A percentile compares a stretch with the other conserved stretches of the same genome.
These are phyloP conservation scores for Lodderomyces elongisporus DNA, from an alignment of 1,139 yeast species.

Conservation along the genomic window DNA sequence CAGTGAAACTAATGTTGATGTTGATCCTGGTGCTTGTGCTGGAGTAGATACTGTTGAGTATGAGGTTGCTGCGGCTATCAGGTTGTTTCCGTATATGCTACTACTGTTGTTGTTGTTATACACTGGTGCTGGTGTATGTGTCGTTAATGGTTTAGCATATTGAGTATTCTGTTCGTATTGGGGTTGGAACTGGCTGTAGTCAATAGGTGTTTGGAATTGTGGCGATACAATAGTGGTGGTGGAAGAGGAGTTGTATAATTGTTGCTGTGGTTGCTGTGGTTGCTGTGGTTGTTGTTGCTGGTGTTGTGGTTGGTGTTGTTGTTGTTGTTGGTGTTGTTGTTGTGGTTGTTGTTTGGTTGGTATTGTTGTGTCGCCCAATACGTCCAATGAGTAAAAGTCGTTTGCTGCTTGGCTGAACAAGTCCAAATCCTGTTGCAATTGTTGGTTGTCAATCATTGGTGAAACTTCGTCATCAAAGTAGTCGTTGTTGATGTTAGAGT, in stretches of 20 bases:
- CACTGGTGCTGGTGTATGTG: constrained; percentile 1
- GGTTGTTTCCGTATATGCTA: too few relatives aligned
- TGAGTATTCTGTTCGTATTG: too few relatives aligned
- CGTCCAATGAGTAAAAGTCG: constrained; percentile 47
- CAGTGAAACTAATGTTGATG: too few relatives aligned
- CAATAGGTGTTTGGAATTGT: constrained; percentile 2
- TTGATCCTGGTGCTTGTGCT: not conserved
- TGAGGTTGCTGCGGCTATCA: not conserved
- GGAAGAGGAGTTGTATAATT: too few relatives aligned
- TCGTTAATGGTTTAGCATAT: too few relatives aligned
- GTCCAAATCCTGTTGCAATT: constrained; percentile 37
- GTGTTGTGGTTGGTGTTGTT: constrained; percentile 4
- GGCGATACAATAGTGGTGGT: constrained; percentile 1
- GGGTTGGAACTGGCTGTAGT: constrained; percentile 1
- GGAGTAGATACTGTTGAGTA: constrained; percentile 2
- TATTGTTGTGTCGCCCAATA: constrained; percentile 23
- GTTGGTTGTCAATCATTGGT: not conserved
- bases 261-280: too few relatives aligned
- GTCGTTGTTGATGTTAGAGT: constrained; percentile 11
- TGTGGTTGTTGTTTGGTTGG: constrained; percentile 13
- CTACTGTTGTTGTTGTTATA: too few relatives aligned
- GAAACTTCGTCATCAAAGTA: not conserved
- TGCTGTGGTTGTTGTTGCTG: not conserved
- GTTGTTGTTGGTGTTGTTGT: constrained; percentile 9
- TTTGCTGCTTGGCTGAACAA: constrained; percentile 35